Evolutionary conservation across 768 basidiomycete species (phyloP).

Genomic region (Piloderma croceum): DNA sequence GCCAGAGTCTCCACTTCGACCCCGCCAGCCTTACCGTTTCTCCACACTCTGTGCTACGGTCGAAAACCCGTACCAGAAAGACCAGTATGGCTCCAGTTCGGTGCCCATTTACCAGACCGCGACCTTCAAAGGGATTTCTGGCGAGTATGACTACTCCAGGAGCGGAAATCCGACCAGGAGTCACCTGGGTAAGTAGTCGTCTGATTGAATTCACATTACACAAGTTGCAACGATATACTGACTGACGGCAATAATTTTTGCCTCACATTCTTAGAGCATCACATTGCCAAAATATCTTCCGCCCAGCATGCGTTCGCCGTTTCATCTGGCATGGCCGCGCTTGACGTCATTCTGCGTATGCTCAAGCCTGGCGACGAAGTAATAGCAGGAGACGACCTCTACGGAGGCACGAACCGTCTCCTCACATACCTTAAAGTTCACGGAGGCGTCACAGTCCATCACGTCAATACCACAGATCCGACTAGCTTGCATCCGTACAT

Average conservation of each 20-base stretch:
- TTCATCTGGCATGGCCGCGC: conserved; percentile 96
- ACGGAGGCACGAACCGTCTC: conserved; percentile 96
- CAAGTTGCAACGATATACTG: conserved; percentile 12
- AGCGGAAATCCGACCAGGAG: conserved; percentile 96
- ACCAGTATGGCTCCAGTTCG: conserved; percentile 90
- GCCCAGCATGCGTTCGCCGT: conserved; percentile 87
- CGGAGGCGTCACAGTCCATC: conserved; percentile 83
- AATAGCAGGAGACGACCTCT: conserved; percentile 94
- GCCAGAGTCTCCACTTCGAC: conserved; percentile 65
- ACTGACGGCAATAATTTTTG: not conserved
- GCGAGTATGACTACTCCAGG: conserved; percentile 89
- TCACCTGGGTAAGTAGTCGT: conserved; percentile 67
- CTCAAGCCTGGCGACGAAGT: conserved; percentile 95
- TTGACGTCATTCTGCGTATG: conserved; percentile 90
- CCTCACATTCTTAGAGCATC: conserved; percentile 63
- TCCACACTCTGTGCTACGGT: conserved; percentile 90
- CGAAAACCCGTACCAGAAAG: conserved; percentile 86
- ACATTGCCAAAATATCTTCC: conserved; percentile 94
- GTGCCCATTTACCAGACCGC: conserved; percentile 98
- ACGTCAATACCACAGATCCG: conserved; percentile 88
- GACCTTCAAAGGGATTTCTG: conserved; percentile 92
- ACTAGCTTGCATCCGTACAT: conserved; percentile 56
- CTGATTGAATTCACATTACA: not conserved
- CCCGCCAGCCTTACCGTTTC: conserved; percentile 76
- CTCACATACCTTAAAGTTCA: conserved; percentile 84